Conservation (phyloP, 2,329 filamentous ascomycete species). For the Alternaria hordeiaustralica region DNA sequence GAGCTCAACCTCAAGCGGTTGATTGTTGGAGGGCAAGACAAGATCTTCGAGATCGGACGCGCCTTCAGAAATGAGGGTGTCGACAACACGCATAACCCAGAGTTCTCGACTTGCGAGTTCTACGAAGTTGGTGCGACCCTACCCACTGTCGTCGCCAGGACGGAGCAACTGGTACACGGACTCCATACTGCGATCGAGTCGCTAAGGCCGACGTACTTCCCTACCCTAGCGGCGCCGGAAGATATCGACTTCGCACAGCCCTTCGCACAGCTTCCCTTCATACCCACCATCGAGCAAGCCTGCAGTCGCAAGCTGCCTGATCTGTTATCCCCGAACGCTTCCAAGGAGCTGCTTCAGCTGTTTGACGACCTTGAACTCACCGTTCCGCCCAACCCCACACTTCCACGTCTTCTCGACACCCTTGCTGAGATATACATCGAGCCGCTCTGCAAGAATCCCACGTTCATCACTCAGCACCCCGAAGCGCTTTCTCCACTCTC, state of each 20-base stretch:
- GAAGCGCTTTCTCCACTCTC: slow-evolving; percentile 89
- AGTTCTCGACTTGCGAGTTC: slow-evolving; percentile 98
- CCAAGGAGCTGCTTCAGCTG: slow-evolving; percentile 63
- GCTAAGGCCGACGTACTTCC: slow-evolving; percentile 51
- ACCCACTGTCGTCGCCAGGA: slow-evolving; percentile 74
- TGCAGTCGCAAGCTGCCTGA: slow-evolving; percentile 70
- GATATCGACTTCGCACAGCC: slow-evolving; percentile 64
- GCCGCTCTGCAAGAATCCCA: slow-evolving; percentile 71
- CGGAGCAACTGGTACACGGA: slow-evolving; percentile 70
- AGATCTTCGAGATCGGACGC: slow-evolving; percentile 90
- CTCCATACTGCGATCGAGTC: slow-evolving; percentile 48
- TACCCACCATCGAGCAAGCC: slow-evolving; percentile 75
- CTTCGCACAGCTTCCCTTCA: slow-evolving; percentile 76
- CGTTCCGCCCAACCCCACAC: slow-evolving; percentile 60
- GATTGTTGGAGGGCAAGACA: slow-evolving; percentile 85
- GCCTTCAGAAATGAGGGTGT: slow-evolving; percentile 89
- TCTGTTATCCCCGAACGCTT: slow-evolving; percentile 59
- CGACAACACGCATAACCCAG: slow-evolving; percentile 82
- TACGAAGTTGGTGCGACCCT: slow-evolving; percentile 87
- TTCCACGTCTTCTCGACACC: slow-evolving; percentile 79
- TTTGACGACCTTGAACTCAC: slow-evolving; percentile 59
- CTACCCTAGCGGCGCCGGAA: slow-evolving; percentile 50
- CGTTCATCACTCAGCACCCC: slow-evolving; percentile 90
- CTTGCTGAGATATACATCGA: slow-evolving; percentile 81
- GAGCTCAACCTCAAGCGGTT: slow-evolving; percentile 95